Conservation (phyloP, 352 stramenopile species). For the Phytophthora multivora region DNA sequence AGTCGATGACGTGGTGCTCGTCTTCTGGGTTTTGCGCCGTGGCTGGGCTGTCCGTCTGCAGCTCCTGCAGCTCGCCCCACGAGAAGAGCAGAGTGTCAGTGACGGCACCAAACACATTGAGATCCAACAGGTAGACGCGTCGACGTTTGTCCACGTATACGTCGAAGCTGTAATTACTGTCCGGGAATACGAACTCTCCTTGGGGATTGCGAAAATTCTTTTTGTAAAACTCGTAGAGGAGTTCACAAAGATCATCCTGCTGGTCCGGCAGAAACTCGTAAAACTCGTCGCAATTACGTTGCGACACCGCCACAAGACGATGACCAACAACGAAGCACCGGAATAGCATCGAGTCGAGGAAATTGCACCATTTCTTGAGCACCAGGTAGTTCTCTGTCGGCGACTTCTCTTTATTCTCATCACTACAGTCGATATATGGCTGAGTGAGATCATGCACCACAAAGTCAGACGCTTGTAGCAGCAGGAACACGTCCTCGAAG, state of each 20-base stretch:
- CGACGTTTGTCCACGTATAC: conserved; percentile 95
- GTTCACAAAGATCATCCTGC: conserved; percentile 68
- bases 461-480: conserved; percentile 88
- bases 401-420: conserved; percentile 12
- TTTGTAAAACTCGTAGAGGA: conserved; percentile 72
- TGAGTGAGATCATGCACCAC: conserved; percentile 91
- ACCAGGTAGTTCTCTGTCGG: conserved; percentile 71
- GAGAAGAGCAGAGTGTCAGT: conserved; percentile 95
- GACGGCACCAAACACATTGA: conserved; percentile 93
- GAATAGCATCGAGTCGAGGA: conserved; percentile 96
- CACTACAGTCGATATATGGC: conserved; percentile 73
- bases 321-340: conserved; percentile 91
- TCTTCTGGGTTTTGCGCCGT: conserved; percentile 39
- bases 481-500: conserved; percentile 85
- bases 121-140: conserved; percentile 93
- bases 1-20: conserved; percentile 66
- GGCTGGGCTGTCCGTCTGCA: conserved; percentile 17
- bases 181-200: conserved; percentile 53
- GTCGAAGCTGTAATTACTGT: conserved; percentile 91
- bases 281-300: conserved; percentile 92
- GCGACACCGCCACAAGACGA: conserved; percentile 87
- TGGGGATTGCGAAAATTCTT: conserved; percentile 41
- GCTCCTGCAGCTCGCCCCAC: conserved; percentile 84
- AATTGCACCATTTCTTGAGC: conserved; percentile 95
- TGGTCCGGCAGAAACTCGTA: conserved; percentile 89